A percentile compares a stretch with the other conserved stretches of the same genome.
Evolutionary conservation across 179 eudicot genomes (phyloP).

Genomic region (Sideroxylon spinosum): DNA sequence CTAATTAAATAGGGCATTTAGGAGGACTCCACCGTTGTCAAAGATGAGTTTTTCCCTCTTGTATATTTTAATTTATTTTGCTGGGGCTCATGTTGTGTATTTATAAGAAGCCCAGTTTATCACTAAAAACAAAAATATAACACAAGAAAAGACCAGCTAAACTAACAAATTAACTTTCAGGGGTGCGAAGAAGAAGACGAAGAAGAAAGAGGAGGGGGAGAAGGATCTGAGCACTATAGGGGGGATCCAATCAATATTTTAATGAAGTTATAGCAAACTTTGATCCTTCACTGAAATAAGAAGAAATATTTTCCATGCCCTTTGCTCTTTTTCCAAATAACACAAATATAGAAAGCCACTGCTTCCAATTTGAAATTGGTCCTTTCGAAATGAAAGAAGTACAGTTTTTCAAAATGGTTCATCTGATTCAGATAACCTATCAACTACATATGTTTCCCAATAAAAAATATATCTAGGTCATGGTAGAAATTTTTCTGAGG

Average conservation of each 20-base stretch:
- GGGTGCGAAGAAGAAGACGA: too few species aligned
- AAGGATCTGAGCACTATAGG: too few species aligned
- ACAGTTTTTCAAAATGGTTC: background rate
- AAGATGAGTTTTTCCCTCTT: background rate
- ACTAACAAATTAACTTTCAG: too few species aligned
- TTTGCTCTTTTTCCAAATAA: background rate
- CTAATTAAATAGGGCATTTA: background rate
- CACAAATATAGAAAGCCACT: background rate
- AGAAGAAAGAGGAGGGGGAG: too few species aligned
- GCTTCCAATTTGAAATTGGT: background rate
- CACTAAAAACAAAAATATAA: too few species aligned
- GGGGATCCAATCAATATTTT: too few species aligned
- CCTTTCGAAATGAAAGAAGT: background rate
- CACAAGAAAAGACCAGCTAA: too few species aligned
- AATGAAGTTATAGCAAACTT: background rate
- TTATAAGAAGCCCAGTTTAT: too few species aligned
- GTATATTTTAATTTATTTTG: too few species aligned
- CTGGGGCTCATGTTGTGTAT: too few species aligned
- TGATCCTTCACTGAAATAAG: background rate
- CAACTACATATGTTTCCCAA: background rate
- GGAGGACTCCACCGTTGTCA: background rate
- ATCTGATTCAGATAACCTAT: background rate
- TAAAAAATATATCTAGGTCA: background rate
- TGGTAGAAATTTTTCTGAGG: background rate
- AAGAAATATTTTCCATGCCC: background rate